Percentiles rank a stretch among this genome's conserved stretches.
Evolutionary conservation across 2,329 filamentous ascomycete genomes (phyloP).

Genomic region (Amauroascus niger): DNA sequence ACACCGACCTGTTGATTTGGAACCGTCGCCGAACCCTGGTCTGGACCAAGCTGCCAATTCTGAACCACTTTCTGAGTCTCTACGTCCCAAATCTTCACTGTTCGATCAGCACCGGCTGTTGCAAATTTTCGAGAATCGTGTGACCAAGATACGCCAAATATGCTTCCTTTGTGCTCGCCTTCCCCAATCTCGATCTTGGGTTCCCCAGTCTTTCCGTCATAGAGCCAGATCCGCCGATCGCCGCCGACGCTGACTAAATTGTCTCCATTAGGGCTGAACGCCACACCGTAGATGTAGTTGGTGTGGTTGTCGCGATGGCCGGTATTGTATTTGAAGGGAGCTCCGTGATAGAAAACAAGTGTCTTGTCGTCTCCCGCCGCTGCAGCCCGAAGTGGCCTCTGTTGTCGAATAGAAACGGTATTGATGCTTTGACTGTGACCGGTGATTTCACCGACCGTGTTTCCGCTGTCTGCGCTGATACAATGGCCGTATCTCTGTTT

Average conservation of each 20-base stretch:
- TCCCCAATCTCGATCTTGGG: conserved; percentile 57
- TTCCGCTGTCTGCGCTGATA: conserved; percentile 90
- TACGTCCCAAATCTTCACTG: conserved; percentile 86
- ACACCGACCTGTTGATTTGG: conserved; percentile 89
- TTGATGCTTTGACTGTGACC: conserved; percentile 90
- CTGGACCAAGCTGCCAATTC: conserved; percentile 69
- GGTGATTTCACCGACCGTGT: conserved; percentile 86
- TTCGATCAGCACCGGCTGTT: conserved; percentile 89
- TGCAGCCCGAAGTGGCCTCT: conserved; percentile 80
- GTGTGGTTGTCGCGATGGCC: conserved; percentile 70
- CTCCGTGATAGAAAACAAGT: conserved; percentile 85
- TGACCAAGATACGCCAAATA: conserved; percentile 86
- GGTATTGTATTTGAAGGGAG: conserved; percentile 92
- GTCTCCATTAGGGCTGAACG: conserved; percentile 80
- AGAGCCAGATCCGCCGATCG: conserved; percentile 87
- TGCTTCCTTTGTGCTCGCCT: conserved; percentile 81
- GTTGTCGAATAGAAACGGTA: conserved; percentile 76
- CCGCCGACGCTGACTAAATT: conserved; percentile 78
- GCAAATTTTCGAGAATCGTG: conserved; percentile 76
- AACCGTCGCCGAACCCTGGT: conserved; percentile 60
- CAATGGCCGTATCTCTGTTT: conserved; percentile 89
- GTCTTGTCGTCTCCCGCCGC: conserved; percentile 85
- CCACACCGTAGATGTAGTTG: conserved; percentile 78
- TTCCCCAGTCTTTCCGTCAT: conserved; percentile 92
- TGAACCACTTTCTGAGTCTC: conserved; percentile 67